phyloP scores from a whole-genome alignment of 129 eudicot species.

The Tagetes patula region DNA sequence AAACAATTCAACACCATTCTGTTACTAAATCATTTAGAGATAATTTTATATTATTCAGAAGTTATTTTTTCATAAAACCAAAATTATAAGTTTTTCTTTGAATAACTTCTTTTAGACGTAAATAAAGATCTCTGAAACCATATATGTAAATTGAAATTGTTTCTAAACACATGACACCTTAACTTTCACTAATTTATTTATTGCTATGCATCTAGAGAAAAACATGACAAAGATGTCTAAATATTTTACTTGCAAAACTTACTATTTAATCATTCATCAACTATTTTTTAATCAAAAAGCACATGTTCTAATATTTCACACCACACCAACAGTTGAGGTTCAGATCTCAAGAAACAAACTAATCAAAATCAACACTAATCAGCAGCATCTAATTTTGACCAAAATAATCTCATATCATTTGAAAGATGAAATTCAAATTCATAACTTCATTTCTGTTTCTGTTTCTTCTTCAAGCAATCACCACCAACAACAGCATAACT shows the following conservation, averaged over 20 bases:
- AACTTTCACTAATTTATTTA: not conserved
- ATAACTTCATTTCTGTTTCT: not conserved
- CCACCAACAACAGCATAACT: not conserved
- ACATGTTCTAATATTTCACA: too few species aligned
- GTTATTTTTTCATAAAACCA: too few species aligned
- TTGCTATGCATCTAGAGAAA: not conserved
- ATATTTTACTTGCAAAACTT: too few species aligned
- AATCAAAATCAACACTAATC: not conserved
- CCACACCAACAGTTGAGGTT: not conserved
- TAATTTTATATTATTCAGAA: too few species aligned
- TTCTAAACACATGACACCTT: not conserved
- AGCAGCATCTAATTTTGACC: not conserved
- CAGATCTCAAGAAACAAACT: not conserved
- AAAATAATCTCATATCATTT: not conserved
- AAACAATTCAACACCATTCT: too few species aligned
- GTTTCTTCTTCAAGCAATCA: conserved; percentile 9
- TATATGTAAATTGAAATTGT: not conserved
- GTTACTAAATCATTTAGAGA: too few species aligned
- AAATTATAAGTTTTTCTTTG: too few species aligned
- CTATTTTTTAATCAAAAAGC: too few species aligned
- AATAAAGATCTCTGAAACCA: too few species aligned
- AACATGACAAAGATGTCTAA: not conserved
- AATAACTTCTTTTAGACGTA: too few species aligned
- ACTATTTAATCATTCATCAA: too few species aligned
- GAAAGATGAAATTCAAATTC: not conserved